Base-by-base conservation (phyloP, 2,329 filamentous ascomycete genomes). In the Ophiostoma novo-ulmi region DNA sequence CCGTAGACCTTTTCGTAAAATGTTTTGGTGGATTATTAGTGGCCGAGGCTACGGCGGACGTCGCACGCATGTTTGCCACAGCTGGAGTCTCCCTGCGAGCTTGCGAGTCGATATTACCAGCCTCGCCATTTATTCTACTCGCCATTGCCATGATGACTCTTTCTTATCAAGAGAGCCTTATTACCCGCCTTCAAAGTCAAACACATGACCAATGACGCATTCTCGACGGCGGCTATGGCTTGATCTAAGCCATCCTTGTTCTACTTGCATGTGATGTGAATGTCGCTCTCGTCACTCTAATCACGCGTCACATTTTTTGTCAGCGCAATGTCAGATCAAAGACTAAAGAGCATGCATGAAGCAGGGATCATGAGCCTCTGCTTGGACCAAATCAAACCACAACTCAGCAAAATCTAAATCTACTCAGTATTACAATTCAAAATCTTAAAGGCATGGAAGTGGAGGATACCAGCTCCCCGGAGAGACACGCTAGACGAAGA, bases 401-500 rank as follows among this genome's bases (percentile, higher is more conserved):
- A 17, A 48, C 44, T 48, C 20, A 17, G 17, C 17, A 39, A 39
- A 39, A 39, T 13, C 38, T 39, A 13, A 39, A 39, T 39, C 38
- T 48, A 48, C 44, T 48, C 44, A 20, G 17, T 6, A 20, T 7
- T 17, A 48, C 6, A 6, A 20, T 39, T 20, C 44, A 48, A 48
- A 48, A 10, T 39, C 8, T 22, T 13, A 63, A 63, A 35, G 26
- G 58, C 58, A 63, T 63, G 58, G 58, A 63, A 63, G 58, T 63
- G 58, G 58, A 63, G 58, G 58, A 63, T 63, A 63, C 58, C 58
- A 63, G 26, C 26, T 35, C 58, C 1, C 26, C 26, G 58, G 58
- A 17, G 52, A 58, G 52, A 58, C 52, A 58, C 52, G 58, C 58
- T 63, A 63, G 58, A 63, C 58, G 58, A 63, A 63, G 58, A 63